Conservation (phyloP, 2,329 filamentous ascomycete genomes). For the Pseudocercospora crystallina region DNA sequence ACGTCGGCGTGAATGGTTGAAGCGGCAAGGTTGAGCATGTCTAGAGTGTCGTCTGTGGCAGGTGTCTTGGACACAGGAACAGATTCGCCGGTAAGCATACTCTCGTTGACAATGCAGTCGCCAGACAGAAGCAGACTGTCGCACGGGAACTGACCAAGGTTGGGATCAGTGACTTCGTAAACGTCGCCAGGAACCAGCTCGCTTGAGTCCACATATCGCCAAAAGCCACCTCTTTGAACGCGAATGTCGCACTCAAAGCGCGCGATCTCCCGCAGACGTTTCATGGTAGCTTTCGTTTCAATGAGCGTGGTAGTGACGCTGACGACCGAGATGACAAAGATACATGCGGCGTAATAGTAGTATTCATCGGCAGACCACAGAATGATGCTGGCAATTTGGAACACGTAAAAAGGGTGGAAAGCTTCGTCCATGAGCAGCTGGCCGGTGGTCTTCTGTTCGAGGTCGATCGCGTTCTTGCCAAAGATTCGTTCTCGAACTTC, state of each 20-base stretch:
- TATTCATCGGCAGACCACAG: constrained; percentile 96
- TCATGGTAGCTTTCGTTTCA: constrained; percentile 92
- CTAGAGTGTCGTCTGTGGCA: constrained; percentile 76
- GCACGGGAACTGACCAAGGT: constrained; percentile 81
- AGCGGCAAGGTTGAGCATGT: constrained; percentile 72
- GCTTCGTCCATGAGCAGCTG: constrained; percentile 91
- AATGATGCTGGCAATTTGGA: constrained; percentile 89
- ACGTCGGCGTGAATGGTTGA: constrained; percentile 80
- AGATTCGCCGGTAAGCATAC: constrained; percentile 96
- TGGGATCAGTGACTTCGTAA: constrained; percentile 94
- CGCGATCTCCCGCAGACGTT: constrained; percentile 83
- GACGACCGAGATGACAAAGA: constrained; percentile 89
- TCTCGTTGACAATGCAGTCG: constrained; percentile 98
- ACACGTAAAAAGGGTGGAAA: constrained; percentile 97
- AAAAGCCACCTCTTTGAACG: constrained; percentile 91
- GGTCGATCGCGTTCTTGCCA: constrained; percentile 85
- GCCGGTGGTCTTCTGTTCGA: constrained; percentile 80
- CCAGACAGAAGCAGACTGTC: constrained; percentile 89
- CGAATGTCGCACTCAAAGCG: constrained; percentile 93
- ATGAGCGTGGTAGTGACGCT: constrained; percentile 87
- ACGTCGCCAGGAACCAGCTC: constrained; percentile 94
- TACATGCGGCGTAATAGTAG: constrained; percentile 95
- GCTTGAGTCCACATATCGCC: constrained; percentile 81
- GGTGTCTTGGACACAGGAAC: constrained; percentile 93
- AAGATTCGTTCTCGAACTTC: constrained; percentile 81